Conservation (phyloP, 352 stramenopile genomes). For the Pythium sp. region DNA sequence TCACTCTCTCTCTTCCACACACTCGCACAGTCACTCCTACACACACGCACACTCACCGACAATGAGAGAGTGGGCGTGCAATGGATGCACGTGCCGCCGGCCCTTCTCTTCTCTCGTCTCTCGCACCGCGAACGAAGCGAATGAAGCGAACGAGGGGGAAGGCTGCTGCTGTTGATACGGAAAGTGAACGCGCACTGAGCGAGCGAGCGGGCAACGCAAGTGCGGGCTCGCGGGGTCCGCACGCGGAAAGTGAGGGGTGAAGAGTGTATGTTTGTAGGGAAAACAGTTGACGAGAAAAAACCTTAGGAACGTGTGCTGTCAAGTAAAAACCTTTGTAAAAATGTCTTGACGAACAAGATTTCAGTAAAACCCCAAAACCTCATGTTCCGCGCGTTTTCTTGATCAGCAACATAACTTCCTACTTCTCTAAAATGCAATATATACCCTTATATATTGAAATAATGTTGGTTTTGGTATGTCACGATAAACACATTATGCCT, state of each 20-base stretch:
- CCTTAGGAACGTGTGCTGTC: background rate
- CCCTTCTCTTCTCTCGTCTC: slow-evolving; percentile 1
- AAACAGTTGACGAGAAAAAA: background rate
- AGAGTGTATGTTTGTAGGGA: background rate
- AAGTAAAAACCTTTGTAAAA: background rate
- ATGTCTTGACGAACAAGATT: background rate
- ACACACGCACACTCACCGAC: background rate
- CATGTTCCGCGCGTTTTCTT: background rate
- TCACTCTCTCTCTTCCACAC: slow-evolving; percentile 1
- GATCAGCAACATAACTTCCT: background rate
- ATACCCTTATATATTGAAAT: background rate
- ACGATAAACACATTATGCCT: background rate
- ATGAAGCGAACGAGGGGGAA: slow-evolving; percentile 1
- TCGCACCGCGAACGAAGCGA: background rate
- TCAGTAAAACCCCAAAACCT: background rate
- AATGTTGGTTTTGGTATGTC: background rate
- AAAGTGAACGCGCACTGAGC: slow-evolving; percentile 3
- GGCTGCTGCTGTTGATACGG: slow-evolving; percentile 7
- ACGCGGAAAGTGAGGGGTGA: background rate
- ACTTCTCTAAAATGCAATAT: background rate
- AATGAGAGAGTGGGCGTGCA: background rate
- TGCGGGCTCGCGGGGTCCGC: background rate
- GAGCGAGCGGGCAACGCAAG: background rate
- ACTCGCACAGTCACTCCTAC: background rate
- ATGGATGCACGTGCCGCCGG: background rate